Evolutionary conservation across 179 eudicot genomes (phyloP).

Genomic region (Drosera spatulata): DNA sequence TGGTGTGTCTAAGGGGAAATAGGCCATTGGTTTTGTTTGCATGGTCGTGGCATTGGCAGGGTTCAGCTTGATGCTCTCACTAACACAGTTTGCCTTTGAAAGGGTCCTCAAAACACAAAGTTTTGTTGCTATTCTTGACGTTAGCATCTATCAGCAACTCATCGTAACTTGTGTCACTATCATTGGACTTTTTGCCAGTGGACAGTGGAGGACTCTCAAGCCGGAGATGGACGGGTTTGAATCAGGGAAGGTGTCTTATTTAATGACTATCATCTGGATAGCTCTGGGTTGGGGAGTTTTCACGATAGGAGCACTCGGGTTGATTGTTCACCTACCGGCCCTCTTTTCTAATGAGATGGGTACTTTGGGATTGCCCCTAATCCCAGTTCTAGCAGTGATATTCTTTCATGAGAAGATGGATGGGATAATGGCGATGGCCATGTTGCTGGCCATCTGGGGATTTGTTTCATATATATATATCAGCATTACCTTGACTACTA

Average conservation of each 20-base stretch:
- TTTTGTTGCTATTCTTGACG: constrained; percentile 20
- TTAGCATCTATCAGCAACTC: constrained; percentile 23
- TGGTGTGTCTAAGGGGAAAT: constrained; percentile 14
- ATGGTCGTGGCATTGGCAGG: constrained; percentile 41
- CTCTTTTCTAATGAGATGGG: constrained; percentile 52
- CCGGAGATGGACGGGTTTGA: constrained; percentile 39
- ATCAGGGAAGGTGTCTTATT: constrained; percentile 38
- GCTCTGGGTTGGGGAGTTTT: constrained; percentile 52
- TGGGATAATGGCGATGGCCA: constrained; percentile 33
- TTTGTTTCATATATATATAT: constrained; percentile 30
- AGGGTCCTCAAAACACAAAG: constrained; percentile 25
- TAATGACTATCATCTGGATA: constrained; percentile 42
- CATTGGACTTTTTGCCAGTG: constrained; percentile 45
- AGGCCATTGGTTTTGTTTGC: constrained; percentile 32
- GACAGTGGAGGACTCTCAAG: constrained; percentile 41
- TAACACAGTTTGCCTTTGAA: constrained; percentile 32
- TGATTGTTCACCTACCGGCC: constrained; percentile 54
- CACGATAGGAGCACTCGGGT: constrained; percentile 30
- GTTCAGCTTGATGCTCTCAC: constrained; percentile 30
- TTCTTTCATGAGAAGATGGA: constrained; percentile 43
- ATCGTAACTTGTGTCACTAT: constrained; percentile 29
- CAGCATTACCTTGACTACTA: no score
- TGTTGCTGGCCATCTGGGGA: constrained; percentile 55
- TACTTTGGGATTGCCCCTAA: constrained; percentile 34
- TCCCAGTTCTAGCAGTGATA: constrained; percentile 33